These are phyloP conservation scores for Talinum fruticosum DNA, from an alignment of 148 eudicot species.

Conservation along the genomic window DNA sequence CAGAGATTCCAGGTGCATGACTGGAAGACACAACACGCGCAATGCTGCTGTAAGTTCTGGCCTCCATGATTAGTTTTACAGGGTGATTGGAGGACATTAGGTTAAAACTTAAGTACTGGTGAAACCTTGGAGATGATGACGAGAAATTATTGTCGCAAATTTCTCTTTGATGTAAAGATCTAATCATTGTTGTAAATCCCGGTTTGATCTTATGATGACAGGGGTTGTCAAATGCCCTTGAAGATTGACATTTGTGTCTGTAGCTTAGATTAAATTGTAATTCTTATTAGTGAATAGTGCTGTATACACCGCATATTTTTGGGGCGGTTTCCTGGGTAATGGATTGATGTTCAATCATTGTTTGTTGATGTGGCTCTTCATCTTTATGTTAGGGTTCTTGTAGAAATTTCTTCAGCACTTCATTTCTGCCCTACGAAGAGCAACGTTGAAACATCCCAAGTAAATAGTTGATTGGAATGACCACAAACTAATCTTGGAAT, in stretches of 20 bases:
- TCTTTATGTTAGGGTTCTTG: too few species aligned
- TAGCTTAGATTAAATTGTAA: conserved; percentile 7
- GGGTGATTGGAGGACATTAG: conserved; percentile 15
- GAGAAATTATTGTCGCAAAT: background rate
- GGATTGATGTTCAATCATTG: background rate
- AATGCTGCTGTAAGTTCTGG: background rate
- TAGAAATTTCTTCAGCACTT: too few species aligned
- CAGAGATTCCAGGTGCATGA: conserved; percentile 1
- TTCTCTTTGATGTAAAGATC: background rate
- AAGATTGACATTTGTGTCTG: background rate
- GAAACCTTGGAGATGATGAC: conserved; percentile 2
- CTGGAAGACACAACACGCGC: background rate
- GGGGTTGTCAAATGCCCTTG: background rate
- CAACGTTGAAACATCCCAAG: too few species aligned
- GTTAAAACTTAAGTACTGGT: conserved; percentile 8
- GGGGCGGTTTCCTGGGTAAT: conserved; percentile 10
- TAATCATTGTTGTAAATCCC: conserved; percentile 4
- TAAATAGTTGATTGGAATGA: background rate
- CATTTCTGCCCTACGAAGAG: too few species aligned
- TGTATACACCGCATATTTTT: conserved; percentile 18
- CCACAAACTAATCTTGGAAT: too few species aligned
- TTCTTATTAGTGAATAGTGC: background rate
- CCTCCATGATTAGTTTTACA: conserved; percentile 13
- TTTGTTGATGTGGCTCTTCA: background rate
- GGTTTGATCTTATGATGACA: background rate